Evolutionary conservation across 768 basidiomycete species (phyloP), one percentile per base, ranked within the genome.

Genomic region (Tephrocybe sp.): DNA sequence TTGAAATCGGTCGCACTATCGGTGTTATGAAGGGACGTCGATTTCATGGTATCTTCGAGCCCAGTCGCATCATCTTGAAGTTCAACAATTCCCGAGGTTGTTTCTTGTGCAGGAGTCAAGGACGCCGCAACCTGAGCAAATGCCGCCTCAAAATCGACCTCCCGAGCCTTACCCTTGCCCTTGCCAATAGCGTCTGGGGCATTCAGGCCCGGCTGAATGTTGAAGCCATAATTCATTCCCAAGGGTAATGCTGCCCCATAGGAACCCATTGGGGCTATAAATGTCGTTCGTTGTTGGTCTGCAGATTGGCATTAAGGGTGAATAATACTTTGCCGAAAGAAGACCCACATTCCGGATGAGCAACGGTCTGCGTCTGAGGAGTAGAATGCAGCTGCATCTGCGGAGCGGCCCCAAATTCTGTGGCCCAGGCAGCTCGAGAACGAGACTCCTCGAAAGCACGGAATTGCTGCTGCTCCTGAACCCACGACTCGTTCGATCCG

Each of bases 81-180:
- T 61, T 86, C 83, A 18, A 77, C 81, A 12, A 87, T 79, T 43
- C 71, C 69, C 15, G 78, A 76, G 40, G 65, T 72, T 25, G 72
- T 71, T 21, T 66, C 53, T 53, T 78, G 73, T 22, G 60, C 54
- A 11, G 69, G 60, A 12, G 67, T 65, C n/a, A 84, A 59, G 16
- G 82, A 80, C n/a, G 79, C 80, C 5, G 73, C 71, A 2, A 78
- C 72, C 57, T 87, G 79, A 9, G 83, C 85, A 67, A 92, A 92
- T 9, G 89, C 90, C n/a, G 86, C 86, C 56, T 92, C 90, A 49
- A 92, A 90, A 64, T 90, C 90, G 4, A 79, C 80, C 44, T 91
- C 87, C 48, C 79, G 76, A 15, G 74, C 81, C 63, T 92, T 94
- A 1, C 87, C 90, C 64, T 96, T 98, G 12, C 84, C 88, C 58